Evolutionary conservation across 2,329 filamentous ascomycete genomes (phyloP).

Genomic region (Furcasterigmium furcatum): DNA sequence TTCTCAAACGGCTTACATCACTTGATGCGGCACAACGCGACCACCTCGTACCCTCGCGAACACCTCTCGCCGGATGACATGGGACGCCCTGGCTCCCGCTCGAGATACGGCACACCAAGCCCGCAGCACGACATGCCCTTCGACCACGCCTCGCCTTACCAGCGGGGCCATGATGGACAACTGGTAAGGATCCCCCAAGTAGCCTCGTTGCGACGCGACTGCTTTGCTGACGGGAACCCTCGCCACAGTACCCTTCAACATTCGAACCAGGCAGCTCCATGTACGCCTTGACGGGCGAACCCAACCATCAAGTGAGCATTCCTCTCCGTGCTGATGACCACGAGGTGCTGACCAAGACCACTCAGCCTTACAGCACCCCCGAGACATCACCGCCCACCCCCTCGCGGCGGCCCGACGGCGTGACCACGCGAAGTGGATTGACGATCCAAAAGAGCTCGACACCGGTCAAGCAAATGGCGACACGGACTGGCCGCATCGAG

Average conservation of each 20-base stretch:
- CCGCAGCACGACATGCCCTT: slow-evolving; percentile 22
- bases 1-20: slow-evolving; percentile 39
- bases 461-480: slow-evolving; percentile 17
- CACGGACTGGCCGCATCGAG: slow-evolving; percentile 24
- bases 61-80: slow-evolving; percentile 20
- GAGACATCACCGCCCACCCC: slow-evolving; percentile 49
- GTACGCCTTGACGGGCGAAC: slow-evolving; percentile 11
- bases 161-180: slow-evolving; percentile 12
- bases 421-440: slow-evolving; percentile 33
- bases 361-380: slow-evolving; percentile 44
- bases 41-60: slow-evolving; percentile 20
- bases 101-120: slow-evolving; percentile 34
- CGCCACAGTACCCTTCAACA: not conserved
- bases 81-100: slow-evolving; percentile 27
- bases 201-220: too few species aligned
- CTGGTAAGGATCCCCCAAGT: slow-evolving; percentile 8
- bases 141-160: slow-evolving; percentile 24
- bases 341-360: slow-evolving; percentile 2
- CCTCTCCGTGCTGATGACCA: not conserved
- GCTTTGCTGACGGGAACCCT: not conserved
- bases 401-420: slow-evolving; percentile 27
- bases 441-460: slow-evolving; percentile 20
- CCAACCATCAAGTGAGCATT: slow-evolving; percentile 10
- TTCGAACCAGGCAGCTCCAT: slow-evolving; percentile 2
- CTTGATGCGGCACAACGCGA: slow-evolving; percentile 39